phyloP scores from a whole-genome alignment of 352 stramenopile genomes.

The Pythium vanterpoolii region DNA sequence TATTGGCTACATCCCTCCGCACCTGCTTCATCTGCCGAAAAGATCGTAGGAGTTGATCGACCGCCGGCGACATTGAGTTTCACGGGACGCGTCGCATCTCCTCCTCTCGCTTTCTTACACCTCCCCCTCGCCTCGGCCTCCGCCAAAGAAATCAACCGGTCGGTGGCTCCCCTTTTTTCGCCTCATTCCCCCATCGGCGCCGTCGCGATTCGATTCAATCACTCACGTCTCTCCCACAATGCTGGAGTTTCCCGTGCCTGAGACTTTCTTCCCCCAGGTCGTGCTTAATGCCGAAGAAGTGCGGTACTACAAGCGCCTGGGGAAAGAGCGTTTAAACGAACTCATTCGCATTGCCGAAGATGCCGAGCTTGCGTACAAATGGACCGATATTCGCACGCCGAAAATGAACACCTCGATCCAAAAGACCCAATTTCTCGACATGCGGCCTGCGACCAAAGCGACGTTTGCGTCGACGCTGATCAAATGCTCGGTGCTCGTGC shows the following conservation, averaged over 20 bases:
- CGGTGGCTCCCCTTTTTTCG: background rate
- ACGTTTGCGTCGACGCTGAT: slow-evolving; percentile 54
- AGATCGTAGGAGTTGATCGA: slow-evolving; percentile 4
- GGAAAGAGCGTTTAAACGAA: slow-evolving; percentile 68
- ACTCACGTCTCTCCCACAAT: background rate
- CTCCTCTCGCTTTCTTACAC: background rate
- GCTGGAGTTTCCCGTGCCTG: slow-evolving; percentile 70
- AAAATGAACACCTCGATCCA: slow-evolving; percentile 32
- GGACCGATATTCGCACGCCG: slow-evolving; percentile 30
- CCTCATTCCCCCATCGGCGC: background rate
- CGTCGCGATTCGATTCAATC: background rate
- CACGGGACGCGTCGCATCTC: background rate
- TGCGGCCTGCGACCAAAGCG: slow-evolving; percentile 42
- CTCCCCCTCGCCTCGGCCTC: background rate
- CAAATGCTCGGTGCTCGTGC: slow-evolving; percentile 55
- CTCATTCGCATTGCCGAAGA: slow-evolving; percentile 79
- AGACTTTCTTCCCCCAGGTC: slow-evolving; percentile 83
- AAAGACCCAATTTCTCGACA: slow-evolving; percentile 64
- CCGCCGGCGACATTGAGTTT: slow-evolving; percentile 2
- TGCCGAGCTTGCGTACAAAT: slow-evolving; percentile 76
- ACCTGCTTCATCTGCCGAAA: background rate
- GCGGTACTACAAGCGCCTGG: slow-evolving; percentile 69
- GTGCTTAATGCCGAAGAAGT: slow-evolving; percentile 66
- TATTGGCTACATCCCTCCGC: background rate
- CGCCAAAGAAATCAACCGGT: background rate